phyloP scores from a whole-genome alignment of 352 stramenopile species.

The Globisporangium takayamanum region DNA sequence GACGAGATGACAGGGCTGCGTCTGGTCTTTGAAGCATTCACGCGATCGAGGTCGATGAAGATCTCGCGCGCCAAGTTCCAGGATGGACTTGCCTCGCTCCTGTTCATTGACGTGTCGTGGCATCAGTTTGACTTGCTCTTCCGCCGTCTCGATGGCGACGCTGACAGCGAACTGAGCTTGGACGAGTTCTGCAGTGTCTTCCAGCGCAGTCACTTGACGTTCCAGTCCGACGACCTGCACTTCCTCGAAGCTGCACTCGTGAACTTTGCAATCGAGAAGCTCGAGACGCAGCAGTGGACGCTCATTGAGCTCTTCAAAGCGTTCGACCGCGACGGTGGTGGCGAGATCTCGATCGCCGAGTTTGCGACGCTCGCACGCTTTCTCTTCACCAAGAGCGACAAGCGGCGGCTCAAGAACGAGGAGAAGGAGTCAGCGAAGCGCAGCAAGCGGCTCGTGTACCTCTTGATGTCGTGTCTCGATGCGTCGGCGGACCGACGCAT shows the following conservation, averaged over 20 bases:
- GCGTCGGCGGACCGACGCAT: constrained; percentile 37
- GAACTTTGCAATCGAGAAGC: constrained; percentile 32
- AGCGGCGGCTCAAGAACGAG: constrained; percentile 13
- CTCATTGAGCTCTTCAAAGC: constrained; percentile 40
- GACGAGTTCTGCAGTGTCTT: constrained; percentile 37
- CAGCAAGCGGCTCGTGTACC: constrained; percentile 39
- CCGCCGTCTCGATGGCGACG: constrained; percentile 30
- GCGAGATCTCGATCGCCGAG: constrained; percentile 40
- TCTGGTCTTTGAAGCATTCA: constrained; percentile 30
- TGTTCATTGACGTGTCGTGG: constrained; percentile 39
- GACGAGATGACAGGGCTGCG: constrained; percentile 22
- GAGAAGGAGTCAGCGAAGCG: constrained; percentile 12
- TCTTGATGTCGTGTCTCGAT: constrained; percentile 45
- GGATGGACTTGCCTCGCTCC: constrained; percentile 22
- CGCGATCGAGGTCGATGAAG: constrained; percentile 11
- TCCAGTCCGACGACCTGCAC: constrained; percentile 25
- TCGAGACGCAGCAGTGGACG: constrained; percentile 41
- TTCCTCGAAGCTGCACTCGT: constrained; percentile 37
- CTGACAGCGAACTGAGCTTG: constrained; percentile 30
- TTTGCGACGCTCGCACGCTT: constrained; percentile 43
- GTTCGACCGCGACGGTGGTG: constrained; percentile 41
- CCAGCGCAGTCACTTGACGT: constrained; percentile 16
- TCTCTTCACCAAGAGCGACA: constrained; percentile 21
- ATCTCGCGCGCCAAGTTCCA: constrained; percentile 42
- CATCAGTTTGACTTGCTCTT: constrained; percentile 50